Evolutionary conservation across 2,329 filamentous ascomycete species (phyloP).

Genomic region (Aspergillus versicolor): DNA sequence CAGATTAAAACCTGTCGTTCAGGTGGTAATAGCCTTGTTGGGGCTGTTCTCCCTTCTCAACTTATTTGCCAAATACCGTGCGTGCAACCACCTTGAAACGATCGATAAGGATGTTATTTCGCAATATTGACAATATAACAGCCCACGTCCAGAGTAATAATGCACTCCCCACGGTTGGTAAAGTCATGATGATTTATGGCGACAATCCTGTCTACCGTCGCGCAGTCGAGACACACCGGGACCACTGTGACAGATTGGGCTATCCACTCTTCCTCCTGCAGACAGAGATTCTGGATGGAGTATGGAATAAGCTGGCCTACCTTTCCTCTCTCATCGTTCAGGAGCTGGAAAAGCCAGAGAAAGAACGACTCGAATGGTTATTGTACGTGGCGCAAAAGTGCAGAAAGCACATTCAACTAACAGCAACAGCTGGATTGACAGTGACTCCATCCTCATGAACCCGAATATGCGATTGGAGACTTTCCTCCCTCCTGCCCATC

Average conservation of each 20-base stretch:
- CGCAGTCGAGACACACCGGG: constrained; percentile 42
- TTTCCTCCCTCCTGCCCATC: constrained; percentile 33
- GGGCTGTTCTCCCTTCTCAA: not conserved
- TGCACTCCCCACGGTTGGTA: constrained; percentile 10
- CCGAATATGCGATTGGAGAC: constrained; percentile 31
- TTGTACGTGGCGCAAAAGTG: constrained; percentile 13
- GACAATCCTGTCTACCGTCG: constrained; percentile 39
- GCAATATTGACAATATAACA: not conserved
- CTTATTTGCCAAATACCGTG: constrained; percentile 1
- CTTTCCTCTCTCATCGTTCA: constrained; percentile 35
- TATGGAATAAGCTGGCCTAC: constrained; percentile 49
- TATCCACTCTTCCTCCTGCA: constrained; percentile 46
- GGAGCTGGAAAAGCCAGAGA: constrained; percentile 29
- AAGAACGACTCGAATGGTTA: constrained; percentile 31
- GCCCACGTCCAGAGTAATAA: not conserved
- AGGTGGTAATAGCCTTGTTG: not conserved
- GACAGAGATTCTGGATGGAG: constrained; percentile 41
- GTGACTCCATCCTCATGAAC: constrained; percentile 36
- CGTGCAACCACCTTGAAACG: not conserved
- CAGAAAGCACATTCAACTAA: too few species aligned
- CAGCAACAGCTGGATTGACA: constrained; percentile 30
- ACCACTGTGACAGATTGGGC: constrained; percentile 41
- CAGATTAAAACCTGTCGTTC: not conserved
- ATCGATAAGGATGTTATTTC: too few species aligned
- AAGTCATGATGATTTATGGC: constrained; percentile 19